Percentiles rank a stretch among this genome's conserved stretches.
These are phyloP conservation scores for Penstemon newberryi DNA, from an alignment of 257 asterid species.

Conservation along the genomic window DNA sequence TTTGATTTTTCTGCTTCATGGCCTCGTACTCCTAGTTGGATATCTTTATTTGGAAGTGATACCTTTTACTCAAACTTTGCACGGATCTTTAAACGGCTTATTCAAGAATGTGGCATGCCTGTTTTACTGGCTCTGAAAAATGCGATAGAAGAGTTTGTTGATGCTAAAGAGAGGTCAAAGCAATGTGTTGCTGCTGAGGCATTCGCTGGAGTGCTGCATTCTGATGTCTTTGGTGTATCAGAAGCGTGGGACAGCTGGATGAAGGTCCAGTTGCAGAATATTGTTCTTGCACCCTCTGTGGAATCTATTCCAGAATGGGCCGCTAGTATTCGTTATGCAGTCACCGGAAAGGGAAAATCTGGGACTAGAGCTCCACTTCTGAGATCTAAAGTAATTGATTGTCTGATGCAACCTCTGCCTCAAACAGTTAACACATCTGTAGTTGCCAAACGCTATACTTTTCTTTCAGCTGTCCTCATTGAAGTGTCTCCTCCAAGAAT, in stretches of 20 bases:
- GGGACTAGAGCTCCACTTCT: constrained; percentile 83
- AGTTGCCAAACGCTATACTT: constrained; percentile 85
- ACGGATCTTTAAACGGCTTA: constrained; percentile 81
- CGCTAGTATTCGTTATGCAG: constrained; percentile 91
- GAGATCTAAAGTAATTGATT: constrained; percentile 78
- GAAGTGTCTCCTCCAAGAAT: constrained; percentile 84
- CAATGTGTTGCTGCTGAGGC: constrained; percentile 99
- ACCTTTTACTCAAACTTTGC: constrained; percentile 89
- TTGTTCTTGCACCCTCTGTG: constrained; percentile 77
- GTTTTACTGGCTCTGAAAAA: constrained; percentile 68
- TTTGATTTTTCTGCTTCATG: constrained; percentile 97
- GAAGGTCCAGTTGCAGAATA: constrained; percentile 63
- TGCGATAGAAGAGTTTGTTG: constrained; percentile 73
- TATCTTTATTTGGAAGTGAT: constrained; percentile 79
- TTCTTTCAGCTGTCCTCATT: constrained; percentile 86
- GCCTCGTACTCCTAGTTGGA: constrained; percentile 99
- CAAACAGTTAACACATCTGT: constrained; percentile 72
- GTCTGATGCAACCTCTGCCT: constrained; percentile 83
- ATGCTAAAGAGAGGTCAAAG: constrained; percentile 89
- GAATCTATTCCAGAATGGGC: constrained; percentile 98
- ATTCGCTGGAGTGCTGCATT: constrained; percentile 90
- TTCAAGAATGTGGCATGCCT: constrained; percentile 96
- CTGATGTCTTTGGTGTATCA: constrained; percentile 81
- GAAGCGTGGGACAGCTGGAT: constrained; percentile 98
- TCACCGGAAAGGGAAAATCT: constrained; percentile 89